These are phyloP conservation scores for Kluyveromyces wickerhamii DNA, from an alignment of 805 yeast genomes.

Conservation along the genomic window DNA sequence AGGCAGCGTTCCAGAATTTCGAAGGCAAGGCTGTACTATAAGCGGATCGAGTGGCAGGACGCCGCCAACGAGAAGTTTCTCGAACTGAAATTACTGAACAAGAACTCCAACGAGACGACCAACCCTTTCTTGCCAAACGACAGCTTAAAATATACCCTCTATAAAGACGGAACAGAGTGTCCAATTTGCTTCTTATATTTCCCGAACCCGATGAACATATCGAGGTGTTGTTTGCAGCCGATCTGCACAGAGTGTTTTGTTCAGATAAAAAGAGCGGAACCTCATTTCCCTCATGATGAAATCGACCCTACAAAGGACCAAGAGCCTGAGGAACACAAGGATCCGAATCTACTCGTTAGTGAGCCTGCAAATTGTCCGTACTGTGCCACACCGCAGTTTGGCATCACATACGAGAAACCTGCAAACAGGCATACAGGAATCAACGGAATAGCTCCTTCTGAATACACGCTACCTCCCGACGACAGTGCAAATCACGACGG, in stretches of 20 bases:
- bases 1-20: conserved; percentile 25
- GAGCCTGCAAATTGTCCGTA: conserved; percentile 91
- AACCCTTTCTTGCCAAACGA: conserved; percentile 30
- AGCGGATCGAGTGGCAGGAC: conserved; percentile 43
- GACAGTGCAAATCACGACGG: conserved; percentile 9
- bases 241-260: conserved; percentile 96
- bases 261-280: conserved; percentile 80
- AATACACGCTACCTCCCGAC: conserved; percentile 21
- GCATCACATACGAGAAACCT: conserved; percentile 73
- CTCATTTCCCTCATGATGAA: conserved; percentile 86
- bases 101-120: conserved; percentile 39
- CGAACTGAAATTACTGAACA: conserved; percentile 36
- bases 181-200: conserved; percentile 90
- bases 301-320: conserved; percentile 25
- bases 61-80: conserved; percentile 56
- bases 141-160: conserved; percentile 48
- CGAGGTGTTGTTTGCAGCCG: conserved; percentile 87
- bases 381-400: conserved; percentile 82
- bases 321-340: conserved; percentile 27
- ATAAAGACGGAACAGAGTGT: conserved; percentile 69
- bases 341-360: conserved; percentile 62
- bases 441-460: conserved; percentile 45
- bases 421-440: conserved; percentile 45
- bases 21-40: conserved; percentile 29
- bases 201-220: conserved; percentile 67